A percentile compares a stretch with the other conserved stretches of the same genome.
phyloP scores from a whole-genome alignment of 2,329 filamentous ascomycete genomes.

The Pseudocercospora ulei region DNA sequence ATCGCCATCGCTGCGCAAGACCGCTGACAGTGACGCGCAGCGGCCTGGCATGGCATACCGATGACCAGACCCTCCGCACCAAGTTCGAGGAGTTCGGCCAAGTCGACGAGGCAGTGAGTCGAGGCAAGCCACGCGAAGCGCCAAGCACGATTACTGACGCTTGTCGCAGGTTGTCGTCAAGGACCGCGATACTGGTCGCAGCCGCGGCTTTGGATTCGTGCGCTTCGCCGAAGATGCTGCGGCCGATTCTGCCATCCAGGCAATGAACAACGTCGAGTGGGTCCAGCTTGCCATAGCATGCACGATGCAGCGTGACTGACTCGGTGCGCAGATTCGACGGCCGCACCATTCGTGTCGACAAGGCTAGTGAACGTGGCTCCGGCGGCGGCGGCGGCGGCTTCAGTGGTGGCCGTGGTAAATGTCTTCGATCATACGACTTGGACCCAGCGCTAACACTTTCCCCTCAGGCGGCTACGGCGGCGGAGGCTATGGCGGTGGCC shows the following conservation, averaged over 20 bases:
- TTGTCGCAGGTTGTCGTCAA: conserved; percentile 76
- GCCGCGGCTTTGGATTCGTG: conserved; percentile 95
- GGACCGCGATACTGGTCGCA: conserved; percentile 91
- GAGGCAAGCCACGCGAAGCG: not conserved
- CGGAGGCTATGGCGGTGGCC: conserved; percentile 24
- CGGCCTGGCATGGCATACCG: conserved; percentile 97
- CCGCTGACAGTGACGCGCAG: conserved; percentile 42
- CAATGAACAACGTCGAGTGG: conserved; percentile 87
- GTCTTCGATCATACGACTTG: conserved; percentile 14
- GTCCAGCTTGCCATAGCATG: conserved; percentile 31
- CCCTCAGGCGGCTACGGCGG: conserved; percentile 23
- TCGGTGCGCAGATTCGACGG: conserved; percentile 68
- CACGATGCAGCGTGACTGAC: conserved; percentile 10
- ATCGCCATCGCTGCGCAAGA: conserved; percentile 1
- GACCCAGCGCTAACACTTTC: conserved; percentile 4
- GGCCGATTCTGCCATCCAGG: conserved; percentile 63
- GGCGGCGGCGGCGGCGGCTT: conserved; percentile 47
- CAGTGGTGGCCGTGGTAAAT: conserved; percentile 35
- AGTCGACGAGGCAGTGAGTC: conserved; percentile 89
- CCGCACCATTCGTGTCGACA: conserved; percentile 88
- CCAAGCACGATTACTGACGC: conserved; percentile 6
- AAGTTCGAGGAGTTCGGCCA: conserved; percentile 89
- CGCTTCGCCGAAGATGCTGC: conserved; percentile 69
- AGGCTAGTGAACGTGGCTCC: conserved; percentile 71
- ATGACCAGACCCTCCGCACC: conserved; percentile 71